These are phyloP conservation scores for Periconia macrospinosa DNA, from an alignment of 2,329 filamentous ascomycete genomes.

Conservation along the genomic window DNA sequence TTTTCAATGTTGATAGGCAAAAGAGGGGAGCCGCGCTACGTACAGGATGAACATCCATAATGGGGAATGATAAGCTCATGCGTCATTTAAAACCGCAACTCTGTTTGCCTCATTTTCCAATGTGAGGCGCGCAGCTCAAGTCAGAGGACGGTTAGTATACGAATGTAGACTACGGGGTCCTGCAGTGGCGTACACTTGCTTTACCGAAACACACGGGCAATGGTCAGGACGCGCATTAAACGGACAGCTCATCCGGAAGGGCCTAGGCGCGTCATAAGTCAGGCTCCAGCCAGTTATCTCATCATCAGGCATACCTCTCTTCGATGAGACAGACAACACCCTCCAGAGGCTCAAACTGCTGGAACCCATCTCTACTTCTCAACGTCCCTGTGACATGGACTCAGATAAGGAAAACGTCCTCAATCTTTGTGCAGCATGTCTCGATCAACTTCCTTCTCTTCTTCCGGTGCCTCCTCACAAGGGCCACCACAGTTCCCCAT, in stretches of 20 bases:
- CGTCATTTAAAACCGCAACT: background rate
- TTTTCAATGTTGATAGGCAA: too few relatives aligned
- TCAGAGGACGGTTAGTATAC: background rate
- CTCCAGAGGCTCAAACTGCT: background rate
- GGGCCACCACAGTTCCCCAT: background rate
- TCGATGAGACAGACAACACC: background rate
- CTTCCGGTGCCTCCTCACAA: constrained; percentile 1
- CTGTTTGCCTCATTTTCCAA: background rate
- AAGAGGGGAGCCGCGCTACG: too few relatives aligned
- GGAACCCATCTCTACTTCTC: background rate
- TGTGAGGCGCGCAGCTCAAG: background rate
- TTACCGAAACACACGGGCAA: background rate
- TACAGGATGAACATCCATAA: too few relatives aligned
- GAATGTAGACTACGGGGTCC: background rate
- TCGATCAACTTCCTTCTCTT: constrained; percentile 3
- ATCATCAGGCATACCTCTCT: background rate
- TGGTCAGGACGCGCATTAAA: background rate
- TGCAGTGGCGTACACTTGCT: background rate
- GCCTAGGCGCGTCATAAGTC: background rate
- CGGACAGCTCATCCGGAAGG: background rate
- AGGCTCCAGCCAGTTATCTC: background rate
- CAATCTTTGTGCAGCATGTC: background rate
- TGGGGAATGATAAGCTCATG: background rate
- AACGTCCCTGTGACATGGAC: background rate
- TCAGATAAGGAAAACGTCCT: background rate